A percentile compares a stretch with the other conserved stretches of the same genome.
Conservation (phyloP, 2,329 filamentous ascomycete genomes). For the Beauveria brongniartii region DNA sequence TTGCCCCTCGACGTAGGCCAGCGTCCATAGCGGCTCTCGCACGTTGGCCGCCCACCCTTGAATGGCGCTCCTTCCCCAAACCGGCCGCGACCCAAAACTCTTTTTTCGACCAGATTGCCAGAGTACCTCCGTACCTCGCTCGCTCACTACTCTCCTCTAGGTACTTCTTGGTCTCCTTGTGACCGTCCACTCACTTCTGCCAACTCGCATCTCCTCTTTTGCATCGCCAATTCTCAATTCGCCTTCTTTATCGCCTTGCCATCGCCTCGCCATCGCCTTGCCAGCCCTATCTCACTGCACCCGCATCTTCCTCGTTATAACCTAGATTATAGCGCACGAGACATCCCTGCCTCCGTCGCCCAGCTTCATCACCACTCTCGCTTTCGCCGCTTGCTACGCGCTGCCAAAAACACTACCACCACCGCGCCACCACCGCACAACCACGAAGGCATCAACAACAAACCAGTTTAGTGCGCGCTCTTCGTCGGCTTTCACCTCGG, state of each 20-base stretch:
- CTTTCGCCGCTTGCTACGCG: neutral
- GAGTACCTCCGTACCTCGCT: neutral
- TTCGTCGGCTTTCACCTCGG: neutral
- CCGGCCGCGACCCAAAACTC: constrained; percentile 5
- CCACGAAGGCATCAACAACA: neutral
- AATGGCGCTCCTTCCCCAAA: constrained; percentile 7
- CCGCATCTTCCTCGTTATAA: neutral
- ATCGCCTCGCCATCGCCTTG: neutral
- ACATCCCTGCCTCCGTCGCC: neutral
- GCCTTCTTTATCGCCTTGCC: neutral
- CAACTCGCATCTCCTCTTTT: neutral
- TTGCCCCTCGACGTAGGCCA: no score
- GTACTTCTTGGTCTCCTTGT: neutral
- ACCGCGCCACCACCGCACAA: neutral
- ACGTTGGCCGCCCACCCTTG: neutral
- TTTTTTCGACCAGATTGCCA: neutral
- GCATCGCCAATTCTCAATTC: neutral
- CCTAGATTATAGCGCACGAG: no score
- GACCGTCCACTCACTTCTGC: neutral
- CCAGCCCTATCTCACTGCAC: neutral
- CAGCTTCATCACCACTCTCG: neutral
- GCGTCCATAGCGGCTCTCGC: constrained; percentile 1
- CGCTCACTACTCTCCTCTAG: neutral
- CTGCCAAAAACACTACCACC: neutral
- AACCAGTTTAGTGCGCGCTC: neutral